Evolutionary conservation across 1,284 basidiomycete genomes (phyloP).

Genomic region (Apiotrichum sp.): DNA sequence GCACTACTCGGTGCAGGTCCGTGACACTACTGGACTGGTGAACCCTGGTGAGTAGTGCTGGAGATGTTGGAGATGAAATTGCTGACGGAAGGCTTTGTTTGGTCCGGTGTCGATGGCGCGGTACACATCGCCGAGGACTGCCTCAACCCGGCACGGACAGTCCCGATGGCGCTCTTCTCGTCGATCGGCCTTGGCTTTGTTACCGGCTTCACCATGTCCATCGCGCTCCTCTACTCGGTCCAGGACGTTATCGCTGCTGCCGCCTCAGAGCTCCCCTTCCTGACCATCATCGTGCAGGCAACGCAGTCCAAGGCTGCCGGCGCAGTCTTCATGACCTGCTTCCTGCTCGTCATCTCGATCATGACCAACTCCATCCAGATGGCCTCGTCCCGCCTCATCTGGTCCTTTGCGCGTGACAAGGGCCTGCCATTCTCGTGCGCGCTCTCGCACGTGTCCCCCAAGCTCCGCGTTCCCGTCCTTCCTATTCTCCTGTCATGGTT

Average conservation of each 20-base stretch:
- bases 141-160: constrained; percentile 4
- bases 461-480: constrained; percentile 12
- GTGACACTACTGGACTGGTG: constrained; percentile 1
- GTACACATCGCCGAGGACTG: constrained; percentile 17
- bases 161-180: constrained; percentile 11
- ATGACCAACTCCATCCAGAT: constrained; percentile 15
- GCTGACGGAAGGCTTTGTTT: constrained; percentile 6
- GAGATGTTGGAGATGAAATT: no score
- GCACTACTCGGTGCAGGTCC: no score
- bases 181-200: constrained; percentile 9
- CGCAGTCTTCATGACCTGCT: constrained; percentile 5
- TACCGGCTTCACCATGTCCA: constrained; percentile 6
- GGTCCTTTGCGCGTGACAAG: constrained; percentile 14
- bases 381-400: constrained; percentile 12
- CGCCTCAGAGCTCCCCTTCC: constrained; percentile 10
- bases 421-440: constrained; percentile 6
- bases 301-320: constrained; percentile 8
- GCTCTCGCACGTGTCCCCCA: constrained; percentile 7
- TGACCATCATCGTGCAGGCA: constrained; percentile 14
- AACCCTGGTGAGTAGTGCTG: constrained; percentile 9
- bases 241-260: constrained; percentile 13
- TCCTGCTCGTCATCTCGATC: constrained; percentile 9
- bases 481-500: constrained; percentile 7
- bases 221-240: constrained; percentile 12
- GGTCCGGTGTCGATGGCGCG: constrained; percentile 11